These are phyloP conservation scores for Heritiera littoralis DNA, from an alignment of 345 rosid species.

Conservation along the genomic window DNA sequence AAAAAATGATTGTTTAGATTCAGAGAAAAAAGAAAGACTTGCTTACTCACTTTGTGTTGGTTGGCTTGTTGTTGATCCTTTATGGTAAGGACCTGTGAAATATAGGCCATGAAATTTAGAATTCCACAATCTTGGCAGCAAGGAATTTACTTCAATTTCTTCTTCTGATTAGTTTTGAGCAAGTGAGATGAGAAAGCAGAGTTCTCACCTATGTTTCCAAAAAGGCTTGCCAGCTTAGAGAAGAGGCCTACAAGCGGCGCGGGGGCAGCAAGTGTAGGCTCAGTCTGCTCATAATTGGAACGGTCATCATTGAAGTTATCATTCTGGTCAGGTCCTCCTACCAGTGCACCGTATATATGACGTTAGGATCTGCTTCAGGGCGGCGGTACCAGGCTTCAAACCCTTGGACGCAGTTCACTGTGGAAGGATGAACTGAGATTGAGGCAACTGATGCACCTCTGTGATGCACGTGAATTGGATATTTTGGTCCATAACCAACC, in stretches of 20 bases:
- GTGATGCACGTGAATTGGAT: conserved; percentile 66
- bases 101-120: neutral
- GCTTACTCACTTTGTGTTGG: conserved; percentile 4
- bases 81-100: conserved; percentile 38
- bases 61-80: conserved; percentile 17
- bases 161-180: neutral
- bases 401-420: conserved; percentile 55
- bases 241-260: conserved; percentile 61
- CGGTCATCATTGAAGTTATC: conserved; percentile 57
- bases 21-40: neutral
- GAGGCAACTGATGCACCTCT: conserved; percentile 74
- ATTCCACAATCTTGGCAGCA: neutral
- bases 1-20: neutral
- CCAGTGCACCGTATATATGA: conserved; percentile 54
- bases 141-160: neutral
- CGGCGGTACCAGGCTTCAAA: conserved; percentile 57
- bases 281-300: conserved; percentile 56
- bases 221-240: conserved; percentile 45
- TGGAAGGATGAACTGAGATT: conserved; percentile 33
- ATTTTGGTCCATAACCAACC: conserved; percentile 68
- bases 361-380: conserved; percentile 50
- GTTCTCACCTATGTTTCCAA: conserved; percentile 36
- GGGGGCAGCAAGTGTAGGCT: conserved; percentile 59
- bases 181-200: conserved; percentile 5
- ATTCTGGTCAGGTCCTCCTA: conserved; percentile 63